phyloP scores from a whole-genome alignment of 495 filamentous ascomycete species.

The Aspergillus wentii region DNA sequence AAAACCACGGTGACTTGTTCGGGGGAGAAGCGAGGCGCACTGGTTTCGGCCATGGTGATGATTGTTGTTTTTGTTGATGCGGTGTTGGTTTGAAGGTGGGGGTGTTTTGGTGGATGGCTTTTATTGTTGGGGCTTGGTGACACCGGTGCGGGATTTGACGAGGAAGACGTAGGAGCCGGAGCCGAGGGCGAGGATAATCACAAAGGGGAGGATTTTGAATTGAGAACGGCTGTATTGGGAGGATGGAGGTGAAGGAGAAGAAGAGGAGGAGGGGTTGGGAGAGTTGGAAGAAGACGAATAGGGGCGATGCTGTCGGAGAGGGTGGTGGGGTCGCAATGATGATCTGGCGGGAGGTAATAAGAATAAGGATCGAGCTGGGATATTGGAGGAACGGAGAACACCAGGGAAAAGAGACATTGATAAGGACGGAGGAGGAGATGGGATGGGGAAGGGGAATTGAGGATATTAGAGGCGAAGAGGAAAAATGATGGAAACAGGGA shows the following conservation, averaged over 20 bases:
- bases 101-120: constrained; percentile 10
- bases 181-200: constrained; percentile 54
- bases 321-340: constrained; percentile 12
- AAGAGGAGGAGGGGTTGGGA: constrained; percentile 8
- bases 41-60: constrained; percentile 20
- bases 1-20: constrained; percentile 76
- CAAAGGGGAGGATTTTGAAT: constrained; percentile 62
- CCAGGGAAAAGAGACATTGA: neutral
- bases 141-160: constrained; percentile 53
- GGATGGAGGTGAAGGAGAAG: constrained; percentile 18
- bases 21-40: constrained; percentile 71
- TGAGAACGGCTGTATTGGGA: constrained; percentile 35
- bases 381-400: constrained; percentile 1
- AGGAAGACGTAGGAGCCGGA: constrained; percentile 58
- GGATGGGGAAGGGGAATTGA: neutral
- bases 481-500: neutral
- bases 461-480: neutral
- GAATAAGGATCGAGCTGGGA: constrained; percentile 3
- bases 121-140: constrained; percentile 13
- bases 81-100: constrained; percentile 4
- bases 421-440: constrained; percentile 1
- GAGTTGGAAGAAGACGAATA: constrained; percentile 7
- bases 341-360: constrained; percentile 2
- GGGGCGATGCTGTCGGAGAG: neutral
- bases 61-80: constrained; percentile 1